These are phyloP conservation scores for Takashimella koratensis DNA, from an alignment of 1,284 basidiomycete species.

Conservation along the genomic window DNA sequence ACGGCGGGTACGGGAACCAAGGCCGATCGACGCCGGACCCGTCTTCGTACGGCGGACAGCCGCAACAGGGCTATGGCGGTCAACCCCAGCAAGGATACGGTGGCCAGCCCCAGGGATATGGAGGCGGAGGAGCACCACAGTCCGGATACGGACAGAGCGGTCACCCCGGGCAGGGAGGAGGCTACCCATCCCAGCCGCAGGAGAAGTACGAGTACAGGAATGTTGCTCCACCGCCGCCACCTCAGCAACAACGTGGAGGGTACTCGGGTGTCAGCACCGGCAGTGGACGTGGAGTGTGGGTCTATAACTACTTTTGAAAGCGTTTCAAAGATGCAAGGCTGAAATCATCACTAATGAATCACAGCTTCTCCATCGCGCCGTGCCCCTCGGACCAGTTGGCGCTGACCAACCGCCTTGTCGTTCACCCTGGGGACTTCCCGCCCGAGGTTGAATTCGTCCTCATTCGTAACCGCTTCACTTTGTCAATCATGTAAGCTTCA, in stretches of 20 bases:
- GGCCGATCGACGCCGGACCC: background rate
- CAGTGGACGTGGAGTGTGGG: conserved; percentile 33
- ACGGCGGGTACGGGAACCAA: conserved; percentile 18
- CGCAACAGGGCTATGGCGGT: conserved; percentile 16
- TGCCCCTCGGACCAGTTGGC: conserved; percentile 58
- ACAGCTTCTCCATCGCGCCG: conserved; percentile 45
- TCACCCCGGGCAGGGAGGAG: conserved; percentile 3
- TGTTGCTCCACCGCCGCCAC: background rate
- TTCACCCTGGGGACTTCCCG: conserved; percentile 69
- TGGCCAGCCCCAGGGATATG: background rate
- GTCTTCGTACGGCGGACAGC: conserved; percentile 1
- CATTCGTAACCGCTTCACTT: conserved; percentile 63
- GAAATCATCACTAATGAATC: too few species aligned
- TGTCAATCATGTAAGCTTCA: conserved; percentile 66
- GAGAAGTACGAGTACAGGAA: conserved; percentile 16
- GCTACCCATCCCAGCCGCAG: conserved; percentile 2
- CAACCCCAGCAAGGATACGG: conserved; percentile 18
- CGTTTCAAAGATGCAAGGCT: background rate
- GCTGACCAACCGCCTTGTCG: conserved; percentile 75
- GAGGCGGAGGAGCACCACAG: background rate
- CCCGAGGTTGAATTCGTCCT: conserved; percentile 65
- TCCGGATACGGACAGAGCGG: conserved; percentile 4
- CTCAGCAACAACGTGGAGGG: conserved; percentile 6
- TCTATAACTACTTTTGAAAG: background rate
- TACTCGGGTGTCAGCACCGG: conserved; percentile 13